Evolutionary conservation across 148 eudicot genomes (phyloP).

Genomic region (Cornus controversa): DNA sequence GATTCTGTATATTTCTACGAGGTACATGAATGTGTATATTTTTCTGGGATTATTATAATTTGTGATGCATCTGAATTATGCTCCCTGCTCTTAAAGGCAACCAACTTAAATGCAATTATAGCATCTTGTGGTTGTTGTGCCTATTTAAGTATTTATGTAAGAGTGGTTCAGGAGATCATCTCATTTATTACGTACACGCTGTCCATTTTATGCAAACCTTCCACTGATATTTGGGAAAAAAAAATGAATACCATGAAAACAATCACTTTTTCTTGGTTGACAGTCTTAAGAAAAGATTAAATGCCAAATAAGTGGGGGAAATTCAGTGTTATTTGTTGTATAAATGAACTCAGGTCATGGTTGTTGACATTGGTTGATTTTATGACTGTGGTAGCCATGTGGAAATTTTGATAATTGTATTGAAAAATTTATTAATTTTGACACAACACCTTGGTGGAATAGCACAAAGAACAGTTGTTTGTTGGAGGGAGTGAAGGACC

Average conservation of each 20-base stretch:
- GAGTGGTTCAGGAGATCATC: background rate
- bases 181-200: background rate
- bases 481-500: too few species aligned
- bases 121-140: background rate
- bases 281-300: background rate
- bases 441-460: too few species aligned
- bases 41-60: background rate
- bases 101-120: background rate
- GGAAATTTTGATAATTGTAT: too few species aligned
- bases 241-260: too few species aligned
- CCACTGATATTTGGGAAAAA: background rate
- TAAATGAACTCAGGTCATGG: too few species aligned
- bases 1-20: background rate
- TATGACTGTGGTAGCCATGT: too few species aligned
- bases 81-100: background rate
- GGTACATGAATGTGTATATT: background rate
- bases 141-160: too few species aligned
- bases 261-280: background rate
- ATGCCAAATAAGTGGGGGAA: background rate
- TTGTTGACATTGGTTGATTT: too few species aligned
- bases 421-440: too few species aligned
- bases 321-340: too few species aligned
- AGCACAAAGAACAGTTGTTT: too few species aligned
- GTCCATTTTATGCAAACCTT: background rate
- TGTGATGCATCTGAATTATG: background rate